phyloP scores from a whole-genome alignment of 805 yeast genomes.

The Candida tibetensis region DNA sequence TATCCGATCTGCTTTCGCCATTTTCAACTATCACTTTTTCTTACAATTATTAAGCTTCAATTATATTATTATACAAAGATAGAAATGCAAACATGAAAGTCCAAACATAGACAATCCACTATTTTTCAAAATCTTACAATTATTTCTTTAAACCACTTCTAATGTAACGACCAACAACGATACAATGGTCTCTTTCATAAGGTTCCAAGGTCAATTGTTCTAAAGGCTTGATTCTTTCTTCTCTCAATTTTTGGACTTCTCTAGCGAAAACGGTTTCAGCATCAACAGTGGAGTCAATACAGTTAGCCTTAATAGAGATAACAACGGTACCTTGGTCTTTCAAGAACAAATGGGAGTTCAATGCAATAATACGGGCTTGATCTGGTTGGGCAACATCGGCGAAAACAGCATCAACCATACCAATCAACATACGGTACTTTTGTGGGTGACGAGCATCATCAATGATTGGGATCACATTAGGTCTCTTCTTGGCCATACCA shows the following conservation, averaged over 20 bases:
- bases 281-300: constrained; percentile 99
- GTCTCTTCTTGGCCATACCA: constrained; percentile 99
- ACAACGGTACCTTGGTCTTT: constrained; percentile 99
- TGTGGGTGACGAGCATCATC: constrained; percentile 99
- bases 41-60: not conserved
- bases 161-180: constrained; percentile 94
- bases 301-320: constrained; percentile 98
- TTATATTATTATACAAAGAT: not conserved
- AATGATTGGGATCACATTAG: constrained; percentile 96
- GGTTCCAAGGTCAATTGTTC: constrained; percentile 99
- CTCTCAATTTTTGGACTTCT: constrained; percentile 98
- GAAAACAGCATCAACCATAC: constrained; percentile 98
- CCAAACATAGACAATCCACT: not conserved
- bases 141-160: constrained; percentile 73
- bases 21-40: not conserved
- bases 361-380: constrained; percentile 99
- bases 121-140: not conserved
- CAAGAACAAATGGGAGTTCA: constrained; percentile 96
- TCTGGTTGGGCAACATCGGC: constrained; percentile 99
- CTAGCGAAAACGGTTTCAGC: constrained; percentile 99
- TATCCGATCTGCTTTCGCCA: too few species aligned
- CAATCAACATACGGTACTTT: constrained; percentile 97
- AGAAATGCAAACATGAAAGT: not conserved
- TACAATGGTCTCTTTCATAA: constrained; percentile 99
- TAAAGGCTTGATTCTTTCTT: constrained; percentile 96